These are phyloP conservation scores for Dictyostelium capitatum DNA, from an alignment of 78 protist species.

Conservation along the genomic window DNA sequence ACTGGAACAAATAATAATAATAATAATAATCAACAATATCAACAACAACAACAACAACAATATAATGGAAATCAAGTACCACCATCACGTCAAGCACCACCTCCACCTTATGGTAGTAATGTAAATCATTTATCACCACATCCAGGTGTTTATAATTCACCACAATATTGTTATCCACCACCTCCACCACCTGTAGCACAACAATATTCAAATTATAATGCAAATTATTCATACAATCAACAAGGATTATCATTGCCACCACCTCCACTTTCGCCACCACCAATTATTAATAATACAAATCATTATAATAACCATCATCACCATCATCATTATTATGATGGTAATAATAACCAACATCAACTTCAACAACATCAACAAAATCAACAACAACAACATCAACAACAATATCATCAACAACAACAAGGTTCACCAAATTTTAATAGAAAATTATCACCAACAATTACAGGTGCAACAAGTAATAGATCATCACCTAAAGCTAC, in stretches of 20 bases:
- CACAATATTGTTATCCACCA: background rate
- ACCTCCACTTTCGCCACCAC: constrained; percentile 9
- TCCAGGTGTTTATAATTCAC: background rate
- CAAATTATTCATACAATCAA: background rate
- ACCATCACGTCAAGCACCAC: background rate
- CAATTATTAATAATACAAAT: background rate
- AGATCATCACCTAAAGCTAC: background rate
- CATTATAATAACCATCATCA: constrained; percentile 6
- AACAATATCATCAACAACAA: background rate
- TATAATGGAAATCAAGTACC: background rate
- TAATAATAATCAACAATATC: background rate
- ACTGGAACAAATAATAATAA: too few species aligned
- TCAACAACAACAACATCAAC: background rate
- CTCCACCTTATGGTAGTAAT: background rate
- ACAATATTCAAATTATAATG: background rate
- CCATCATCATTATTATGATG: background rate
- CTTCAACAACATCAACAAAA: background rate
- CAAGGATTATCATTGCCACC: background rate
- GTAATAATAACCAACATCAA: background rate
- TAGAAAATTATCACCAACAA: constrained; percentile 5
- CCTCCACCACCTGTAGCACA: background rate
- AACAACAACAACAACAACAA: background rate
- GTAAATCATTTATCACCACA: background rate
- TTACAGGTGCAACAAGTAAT: background rate
- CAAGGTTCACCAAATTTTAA: background rate